These are phyloP conservation scores for Leccinum variicolor DNA, from an alignment of 768 basidiomycete species.

Conservation along the genomic window DNA sequence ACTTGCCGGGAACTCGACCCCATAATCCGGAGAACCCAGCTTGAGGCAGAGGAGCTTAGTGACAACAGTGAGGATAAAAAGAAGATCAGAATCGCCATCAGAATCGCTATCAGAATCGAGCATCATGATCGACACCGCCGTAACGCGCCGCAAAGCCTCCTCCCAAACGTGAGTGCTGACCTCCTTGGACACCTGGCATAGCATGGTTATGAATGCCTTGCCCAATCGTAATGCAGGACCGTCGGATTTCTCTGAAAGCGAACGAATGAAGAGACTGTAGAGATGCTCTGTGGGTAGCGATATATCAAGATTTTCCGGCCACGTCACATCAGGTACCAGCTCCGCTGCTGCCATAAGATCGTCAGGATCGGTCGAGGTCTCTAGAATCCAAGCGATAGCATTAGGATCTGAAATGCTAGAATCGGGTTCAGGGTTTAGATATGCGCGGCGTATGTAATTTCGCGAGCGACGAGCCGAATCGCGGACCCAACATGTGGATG, in stretches of 20 bases:
- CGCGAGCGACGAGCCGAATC: neutral
- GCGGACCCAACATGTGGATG: neutral
- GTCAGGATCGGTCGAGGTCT: conserved; percentile 17
- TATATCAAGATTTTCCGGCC: conserved; percentile 11
- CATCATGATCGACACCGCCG: neutral
- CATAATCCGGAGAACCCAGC: neutral
- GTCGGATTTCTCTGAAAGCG: neutral
- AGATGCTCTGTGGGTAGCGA: conserved; percentile 2
- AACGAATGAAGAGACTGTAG: conserved; percentile 1
- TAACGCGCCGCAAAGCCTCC: neutral
- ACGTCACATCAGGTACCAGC: conserved; percentile 15
- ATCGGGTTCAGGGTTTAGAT: neutral
- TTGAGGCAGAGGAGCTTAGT: conserved; percentile 2
- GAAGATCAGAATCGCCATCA: neutral
- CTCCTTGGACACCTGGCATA: neutral
- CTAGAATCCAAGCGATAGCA: conserved; percentile 18
- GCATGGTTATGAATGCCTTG: conserved; percentile 4
- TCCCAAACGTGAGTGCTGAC: neutral
- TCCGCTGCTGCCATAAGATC: conserved; percentile 7
- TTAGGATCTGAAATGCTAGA: neutral
- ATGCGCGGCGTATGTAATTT: neutral
- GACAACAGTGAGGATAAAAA: neutral
- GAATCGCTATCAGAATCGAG: neutral
- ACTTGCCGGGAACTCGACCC: neutral
- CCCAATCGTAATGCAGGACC: neutral